Evolutionary conservation across 2,329 filamentous ascomycete species (phyloP).

Genomic region (Colletotrichum plurivorum): DNA sequence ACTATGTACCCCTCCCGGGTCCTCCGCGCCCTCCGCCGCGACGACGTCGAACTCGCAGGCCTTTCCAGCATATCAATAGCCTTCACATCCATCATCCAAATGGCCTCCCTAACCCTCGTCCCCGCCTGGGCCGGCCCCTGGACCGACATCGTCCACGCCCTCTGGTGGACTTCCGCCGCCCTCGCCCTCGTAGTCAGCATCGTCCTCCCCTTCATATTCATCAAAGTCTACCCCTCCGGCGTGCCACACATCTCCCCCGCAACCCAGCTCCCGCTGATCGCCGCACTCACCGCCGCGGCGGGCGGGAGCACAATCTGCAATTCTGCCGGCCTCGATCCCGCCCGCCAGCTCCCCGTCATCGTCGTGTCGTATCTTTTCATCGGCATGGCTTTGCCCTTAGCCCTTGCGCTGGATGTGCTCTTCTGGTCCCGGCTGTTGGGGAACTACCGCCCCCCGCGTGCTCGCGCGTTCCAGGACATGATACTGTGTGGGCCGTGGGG

Average conservation of each 20-base stretch:
- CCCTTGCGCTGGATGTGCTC: slow-evolving; percentile 49
- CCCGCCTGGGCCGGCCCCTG: slow-evolving; percentile 40
- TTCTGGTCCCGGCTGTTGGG: slow-evolving; percentile 47
- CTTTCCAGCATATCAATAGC: slow-evolving; percentile 55
- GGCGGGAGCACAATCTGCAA: slow-evolving; percentile 53
- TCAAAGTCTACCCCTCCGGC: slow-evolving; percentile 53
- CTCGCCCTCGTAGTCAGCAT: slow-evolving; percentile 51
- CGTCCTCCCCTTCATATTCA: slow-evolving; percentile 51
- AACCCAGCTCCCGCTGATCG: slow-evolving; percentile 54
- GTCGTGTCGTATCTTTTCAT: slow-evolving; percentile 57
- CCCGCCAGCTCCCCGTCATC: slow-evolving; percentile 54
- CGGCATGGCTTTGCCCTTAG: slow-evolving; percentile 51
- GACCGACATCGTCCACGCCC: slow-evolving; percentile 48
- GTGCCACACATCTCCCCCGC: slow-evolving; percentile 51
- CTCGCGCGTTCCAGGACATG: slow-evolving; percentile 53
- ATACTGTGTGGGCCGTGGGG: slow-evolving; percentile 57
- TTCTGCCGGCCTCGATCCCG: slow-evolving; percentile 44
- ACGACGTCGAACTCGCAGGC: slow-evolving; percentile 53
- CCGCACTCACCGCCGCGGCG: slow-evolving; percentile 55
- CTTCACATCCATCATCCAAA: slow-evolving; percentile 46
- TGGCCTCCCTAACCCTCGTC: slow-evolving; percentile 43
- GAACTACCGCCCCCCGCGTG: slow-evolving; percentile 46
- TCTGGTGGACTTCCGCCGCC: slow-evolving; percentile 57
- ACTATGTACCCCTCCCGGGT: slow-evolving; percentile 50
- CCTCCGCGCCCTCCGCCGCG: slow-evolving; percentile 46